Conservation (phyloP, 148 eudicot species). For the Rhododendron kiyosumense region DNA sequence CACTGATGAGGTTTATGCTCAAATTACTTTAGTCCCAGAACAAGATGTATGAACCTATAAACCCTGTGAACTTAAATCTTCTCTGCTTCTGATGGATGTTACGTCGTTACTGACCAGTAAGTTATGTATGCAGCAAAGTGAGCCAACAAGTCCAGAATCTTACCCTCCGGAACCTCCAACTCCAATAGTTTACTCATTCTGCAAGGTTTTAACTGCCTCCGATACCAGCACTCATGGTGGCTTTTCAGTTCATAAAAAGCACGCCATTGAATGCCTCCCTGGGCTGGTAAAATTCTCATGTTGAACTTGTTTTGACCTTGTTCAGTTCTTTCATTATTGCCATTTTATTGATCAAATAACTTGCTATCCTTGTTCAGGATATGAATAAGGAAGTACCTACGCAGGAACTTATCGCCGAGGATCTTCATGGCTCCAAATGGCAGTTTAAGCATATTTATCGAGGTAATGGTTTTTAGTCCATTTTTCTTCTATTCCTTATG, state of each 20-base stretch:
- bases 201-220: conserved; percentile 88
- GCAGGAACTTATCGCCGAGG: conserved; percentile 78
- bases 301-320: neutral
- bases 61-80: neutral
- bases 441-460: conserved; percentile 91
- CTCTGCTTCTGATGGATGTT: neutral
- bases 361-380: conserved; percentile 42
- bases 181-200: conserved; percentile 67
- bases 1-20: conserved; percentile 93
- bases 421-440: conserved; percentile 88
- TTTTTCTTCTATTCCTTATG: neutral
- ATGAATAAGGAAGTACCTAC: conserved; percentile 79
- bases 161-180: conserved; percentile 51
- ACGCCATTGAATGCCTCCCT: conserved; percentile 95
- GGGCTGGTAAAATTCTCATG: conserved; percentile 48
- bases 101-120: neutral
- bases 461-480: conserved; percentile 42
- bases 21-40: conserved; percentile 78
- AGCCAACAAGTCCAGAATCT: conserved; percentile 56
- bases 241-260: conserved; percentile 91
- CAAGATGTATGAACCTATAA: conserved; percentile 48
- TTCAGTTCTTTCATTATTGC: neutral
- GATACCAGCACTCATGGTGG: conserved; percentile 99
- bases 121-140: conserved; percentile 51
- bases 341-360: neutral